Conservation (phyloP, 75 land plant species). For the Pinus tabuliformis region DNA sequence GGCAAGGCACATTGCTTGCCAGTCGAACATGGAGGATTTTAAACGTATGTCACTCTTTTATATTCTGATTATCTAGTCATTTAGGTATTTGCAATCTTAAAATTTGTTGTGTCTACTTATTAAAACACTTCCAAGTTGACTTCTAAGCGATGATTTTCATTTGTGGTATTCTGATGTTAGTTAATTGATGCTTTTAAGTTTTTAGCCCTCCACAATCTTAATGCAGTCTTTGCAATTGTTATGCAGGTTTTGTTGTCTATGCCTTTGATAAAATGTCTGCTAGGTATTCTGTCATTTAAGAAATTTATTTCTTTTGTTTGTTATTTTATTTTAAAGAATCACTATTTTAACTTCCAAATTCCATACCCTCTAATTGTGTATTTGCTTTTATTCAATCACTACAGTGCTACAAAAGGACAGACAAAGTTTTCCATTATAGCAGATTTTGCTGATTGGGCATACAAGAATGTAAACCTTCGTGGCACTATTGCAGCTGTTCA, state of each 20-base stretch:
- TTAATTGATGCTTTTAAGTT: not conserved
- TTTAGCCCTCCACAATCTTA: constrained; percentile 1
- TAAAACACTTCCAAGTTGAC: not conserved
- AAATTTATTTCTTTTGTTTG: not conserved
- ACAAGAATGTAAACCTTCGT: constrained; percentile 9
- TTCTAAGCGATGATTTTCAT: not conserved
- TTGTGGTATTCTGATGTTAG: not conserved
- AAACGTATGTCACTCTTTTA: constrained; percentile 47
- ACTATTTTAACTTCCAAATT: not conserved
- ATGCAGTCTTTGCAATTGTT: constrained; percentile 3
- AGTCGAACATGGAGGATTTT: constrained; percentile 51
- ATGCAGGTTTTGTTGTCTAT: constrained; percentile 23
- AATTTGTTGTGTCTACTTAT: not conserved
- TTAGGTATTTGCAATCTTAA: not conserved
- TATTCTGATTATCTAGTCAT: not conserved
- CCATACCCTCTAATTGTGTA: constrained; percentile 1
- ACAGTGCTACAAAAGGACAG: constrained; percentile 47
- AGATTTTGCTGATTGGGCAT: constrained; percentile 10
- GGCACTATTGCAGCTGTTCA: constrained; percentile 13
- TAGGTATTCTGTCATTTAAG: constrained; percentile 9
- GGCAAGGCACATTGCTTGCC: constrained; percentile 33
- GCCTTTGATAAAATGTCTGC: constrained; percentile 17
- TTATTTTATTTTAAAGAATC: not conserved
- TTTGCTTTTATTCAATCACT: constrained; percentile 4
- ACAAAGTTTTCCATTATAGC: constrained; percentile 9